Percentiles rank a stretch among this genome's conserved stretches.
phyloP scores from a whole-genome alignment of 768 basidiomycete genomes.

The Rhodotorula sphaerocarpa region DNA sequence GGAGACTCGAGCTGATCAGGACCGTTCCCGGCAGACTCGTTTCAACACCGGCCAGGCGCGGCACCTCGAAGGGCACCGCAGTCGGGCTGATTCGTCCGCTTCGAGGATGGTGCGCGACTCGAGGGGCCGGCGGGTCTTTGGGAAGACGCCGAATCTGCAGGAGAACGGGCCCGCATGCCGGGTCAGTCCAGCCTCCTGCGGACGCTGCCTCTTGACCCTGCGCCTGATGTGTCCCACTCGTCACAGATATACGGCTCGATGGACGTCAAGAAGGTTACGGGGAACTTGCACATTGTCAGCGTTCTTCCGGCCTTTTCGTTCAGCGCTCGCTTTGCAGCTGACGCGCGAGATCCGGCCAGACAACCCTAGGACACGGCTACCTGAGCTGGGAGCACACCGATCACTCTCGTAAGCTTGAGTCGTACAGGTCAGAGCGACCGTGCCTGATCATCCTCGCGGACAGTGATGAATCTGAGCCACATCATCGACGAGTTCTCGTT shows the following conservation, averaged over 20 bases:
- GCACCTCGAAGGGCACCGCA: conserved; percentile 49
- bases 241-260: conserved; percentile 63
- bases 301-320: not conserved
- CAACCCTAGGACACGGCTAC: conserved; percentile 91
- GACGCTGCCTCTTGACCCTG: not conserved
- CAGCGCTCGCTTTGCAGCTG: no score
- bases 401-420: conserved; percentile 57
- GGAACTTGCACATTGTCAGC: conserved; percentile 69
- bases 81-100: conserved; percentile 1
- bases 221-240: no score
- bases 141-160: conserved; percentile 63
- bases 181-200: conserved; percentile 3
- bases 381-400: conserved; percentile 76
- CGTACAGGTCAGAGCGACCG: not conserved
- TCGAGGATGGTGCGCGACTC: conserved; percentile 24
- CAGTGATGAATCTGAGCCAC: conserved; percentile 95
- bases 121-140: conserved; percentile 46
- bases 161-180: conserved; percentile 70
- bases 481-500: conserved; percentile 96
- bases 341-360: no score
- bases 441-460: no score
- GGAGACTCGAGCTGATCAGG: no score
- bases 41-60: conserved; percentile 80
- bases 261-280: conserved; percentile 79
- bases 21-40: conserved; percentile 50